Evolutionary conservation across 1,284 basidiomycete species (phyloP), one percentile per base, ranked within the genome.

Genomic region (Sporisorium sorghi): DNA sequence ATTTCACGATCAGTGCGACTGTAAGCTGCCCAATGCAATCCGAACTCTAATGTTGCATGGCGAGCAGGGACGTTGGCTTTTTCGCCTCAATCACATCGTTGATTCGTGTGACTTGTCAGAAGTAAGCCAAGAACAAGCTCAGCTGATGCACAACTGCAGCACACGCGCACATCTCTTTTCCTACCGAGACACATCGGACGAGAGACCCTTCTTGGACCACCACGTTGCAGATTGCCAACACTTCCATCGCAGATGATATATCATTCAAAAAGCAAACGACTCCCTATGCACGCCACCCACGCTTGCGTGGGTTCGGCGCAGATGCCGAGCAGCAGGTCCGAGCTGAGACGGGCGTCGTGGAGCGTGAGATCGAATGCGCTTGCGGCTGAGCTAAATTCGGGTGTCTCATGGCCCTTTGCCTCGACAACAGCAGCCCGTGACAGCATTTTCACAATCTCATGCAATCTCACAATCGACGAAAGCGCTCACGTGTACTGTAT

Each of bases 261-360:
- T 7, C 6, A 17, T 14, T 28, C 28, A 72, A 28, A 66, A 72
- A 28, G 69, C 32, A 49, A 73, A 73, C 12, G 55, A 58, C 30
- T 68, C 70, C 10, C 64, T 47, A 51, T 73, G 60, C 14, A 73
- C 32, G 15, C 40, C 2, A 73, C 53, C 59, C 59, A 73, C 9
- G 60, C 59, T 30, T 67, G 63, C 8, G 51, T 33, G 15, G 39
- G 55, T n/a, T 21, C 58, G 15, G 10, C 51, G 4, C 40, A 37
- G 19, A 47, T 26, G 21, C 17, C 5, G 5, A 63, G 48, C 46
- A 65, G 35, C 26, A 58, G 26, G 14, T 62, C 59, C 15, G 63
- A 48, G 9, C 5, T 49, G 12, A 72, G 56, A n/a, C 63, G 59
- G 17, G 39, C 5, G 17, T 44, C 49, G 40, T 72, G 56, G 7